Evolutionary conservation across 352 stramenopile genomes (phyloP).

Genomic region (Globisporangium apiculatum): DNA sequence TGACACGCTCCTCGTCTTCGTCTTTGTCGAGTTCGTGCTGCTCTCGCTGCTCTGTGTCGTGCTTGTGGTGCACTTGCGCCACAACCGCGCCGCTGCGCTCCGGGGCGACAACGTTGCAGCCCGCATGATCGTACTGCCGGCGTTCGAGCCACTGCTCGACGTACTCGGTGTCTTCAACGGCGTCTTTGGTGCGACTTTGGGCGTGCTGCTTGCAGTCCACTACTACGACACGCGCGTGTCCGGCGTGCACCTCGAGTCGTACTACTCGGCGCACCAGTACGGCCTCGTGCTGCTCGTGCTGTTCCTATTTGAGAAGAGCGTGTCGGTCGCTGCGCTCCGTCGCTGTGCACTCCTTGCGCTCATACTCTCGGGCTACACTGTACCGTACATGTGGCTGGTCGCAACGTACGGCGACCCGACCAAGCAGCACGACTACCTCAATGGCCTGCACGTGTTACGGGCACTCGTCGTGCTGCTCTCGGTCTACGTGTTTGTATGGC

Average conservation of each 20-base stretch:
- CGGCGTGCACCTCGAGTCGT: slow-evolving; percentile 15
- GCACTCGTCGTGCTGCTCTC: slow-evolving; percentile 16
- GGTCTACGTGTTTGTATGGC: slow-evolving; percentile 26
- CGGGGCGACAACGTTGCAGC: slow-evolving; percentile 21
- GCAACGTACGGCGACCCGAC: slow-evolving; percentile 8
- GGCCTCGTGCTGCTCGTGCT: slow-evolving; percentile 27
- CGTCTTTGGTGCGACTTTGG: slow-evolving; percentile 20
- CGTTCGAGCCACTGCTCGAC: slow-evolving; percentile 36
- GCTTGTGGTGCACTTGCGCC: slow-evolving; percentile 26
- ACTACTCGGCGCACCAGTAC: slow-evolving; percentile 30
- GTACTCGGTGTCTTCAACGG: slow-evolving; percentile 23
- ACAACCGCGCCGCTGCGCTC: slow-evolving; percentile 22
- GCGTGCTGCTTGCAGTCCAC: slow-evolving; percentile 12
- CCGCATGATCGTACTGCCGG: slow-evolving; percentile 31
- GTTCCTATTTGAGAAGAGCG: slow-evolving; percentile 40
- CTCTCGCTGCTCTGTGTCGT: slow-evolving; percentile 30
- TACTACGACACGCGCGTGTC: slow-evolving; percentile 17
- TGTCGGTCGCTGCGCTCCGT: slow-evolving; percentile 27
- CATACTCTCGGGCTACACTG: slow-evolving; percentile 18
- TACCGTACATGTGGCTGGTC: slow-evolving; percentile 18
- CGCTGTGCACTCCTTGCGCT: slow-evolving; percentile 19
- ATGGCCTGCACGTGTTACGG: slow-evolving; percentile 13
- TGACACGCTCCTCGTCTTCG: slow-evolving; percentile 1
- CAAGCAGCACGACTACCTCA: slow-evolving; percentile 10
- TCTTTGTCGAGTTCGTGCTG: slow-evolving; percentile 13